Percentiles rank a stretch among this genome's conserved stretches.
phyloP scores from a whole-genome alignment of 1,139 yeast species.

The Pichia cactophila region DNA sequence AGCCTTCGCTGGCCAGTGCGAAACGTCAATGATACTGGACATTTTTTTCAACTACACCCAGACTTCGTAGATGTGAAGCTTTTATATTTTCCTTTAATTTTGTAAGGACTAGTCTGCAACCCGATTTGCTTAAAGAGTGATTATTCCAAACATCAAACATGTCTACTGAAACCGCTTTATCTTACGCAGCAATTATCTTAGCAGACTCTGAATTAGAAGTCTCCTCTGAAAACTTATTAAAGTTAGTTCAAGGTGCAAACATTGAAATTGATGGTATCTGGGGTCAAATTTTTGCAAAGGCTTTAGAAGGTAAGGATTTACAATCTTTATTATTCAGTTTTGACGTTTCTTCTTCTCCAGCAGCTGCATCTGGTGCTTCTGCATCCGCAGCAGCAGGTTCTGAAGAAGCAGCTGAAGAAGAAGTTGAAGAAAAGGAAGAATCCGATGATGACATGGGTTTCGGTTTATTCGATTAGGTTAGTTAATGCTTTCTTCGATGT shows the following conservation, averaged over 20 bases:
- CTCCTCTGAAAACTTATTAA: slow-evolving; percentile 66
- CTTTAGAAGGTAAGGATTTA: slow-evolving; percentile 71
- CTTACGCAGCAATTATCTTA: slow-evolving; percentile 84
- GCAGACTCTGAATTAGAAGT: slow-evolving; percentile 79
- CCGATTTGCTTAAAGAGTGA: slow-evolving; percentile 40
- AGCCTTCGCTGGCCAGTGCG: background rate
- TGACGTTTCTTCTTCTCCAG: slow-evolving; percentile 66
- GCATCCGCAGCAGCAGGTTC: slow-evolving; percentile 52
- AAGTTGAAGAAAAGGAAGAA: slow-evolving; percentile 52
- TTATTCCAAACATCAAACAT: slow-evolving; percentile 38
- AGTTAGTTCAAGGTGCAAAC: slow-evolving; percentile 64
- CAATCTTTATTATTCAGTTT: slow-evolving; percentile 70
- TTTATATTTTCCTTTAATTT: background rate
- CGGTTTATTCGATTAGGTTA: slow-evolving; percentile 70
- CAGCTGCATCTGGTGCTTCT: slow-evolving; percentile 50
- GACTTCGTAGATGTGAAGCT: background rate
- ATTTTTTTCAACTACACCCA: background rate
- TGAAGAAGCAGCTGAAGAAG: slow-evolving; percentile 52
- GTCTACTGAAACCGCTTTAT: slow-evolving; percentile 74
- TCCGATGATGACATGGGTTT: slow-evolving; percentile 63
- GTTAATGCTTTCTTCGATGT: background rate
- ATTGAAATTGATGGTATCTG: slow-evolving; percentile 65
- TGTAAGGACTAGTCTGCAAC: slow-evolving; percentile 61
- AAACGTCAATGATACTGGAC: background rate
- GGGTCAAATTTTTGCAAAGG: slow-evolving; percentile 79